phyloP scores from a whole-genome alignment of 164 flowering plant species.

The Aristolochia contorta region DNA sequence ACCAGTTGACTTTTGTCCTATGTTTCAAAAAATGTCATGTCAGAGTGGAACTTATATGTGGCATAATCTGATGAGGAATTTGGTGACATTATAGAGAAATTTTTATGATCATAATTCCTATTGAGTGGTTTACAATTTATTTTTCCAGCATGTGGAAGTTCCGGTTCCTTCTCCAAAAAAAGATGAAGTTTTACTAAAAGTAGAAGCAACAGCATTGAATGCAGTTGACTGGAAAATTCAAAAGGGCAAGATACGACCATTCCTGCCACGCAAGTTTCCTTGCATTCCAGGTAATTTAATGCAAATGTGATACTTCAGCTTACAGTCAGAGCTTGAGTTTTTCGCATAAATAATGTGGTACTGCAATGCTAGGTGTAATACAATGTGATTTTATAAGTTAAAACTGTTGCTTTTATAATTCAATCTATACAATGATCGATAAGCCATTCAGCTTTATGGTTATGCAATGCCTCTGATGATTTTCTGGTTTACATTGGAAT shows the following conservation, averaged over 20 bases:
- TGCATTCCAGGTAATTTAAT: slow-evolving; percentile 16
- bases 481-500: no score
- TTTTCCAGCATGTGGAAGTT: slow-evolving; percentile 18
- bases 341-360: no score
- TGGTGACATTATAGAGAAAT: no score
- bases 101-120: background rate
- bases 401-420: no score
- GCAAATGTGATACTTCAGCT: background rate
- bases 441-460: no score
- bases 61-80: no score
- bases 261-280: slow-evolving; percentile 16
- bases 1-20: no score
- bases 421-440: no score
- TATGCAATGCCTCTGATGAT: no score
- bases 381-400: no score
- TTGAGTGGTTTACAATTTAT: background rate
- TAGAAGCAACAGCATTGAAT: slow-evolving; percentile 19
- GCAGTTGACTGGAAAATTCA: slow-evolving; percentile 20
- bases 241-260: slow-evolving; percentile 11
- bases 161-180: slow-evolving; percentile 18
- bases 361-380: no score
- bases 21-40: background rate
- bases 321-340: background rate
- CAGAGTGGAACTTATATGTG: no score
- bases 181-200: slow-evolving; percentile 13